Evolutionary conservation across 257 asterid species (phyloP), one percentile per base, ranked within the genome.

Genomic region (Gynochthodes officinalis): DNA sequence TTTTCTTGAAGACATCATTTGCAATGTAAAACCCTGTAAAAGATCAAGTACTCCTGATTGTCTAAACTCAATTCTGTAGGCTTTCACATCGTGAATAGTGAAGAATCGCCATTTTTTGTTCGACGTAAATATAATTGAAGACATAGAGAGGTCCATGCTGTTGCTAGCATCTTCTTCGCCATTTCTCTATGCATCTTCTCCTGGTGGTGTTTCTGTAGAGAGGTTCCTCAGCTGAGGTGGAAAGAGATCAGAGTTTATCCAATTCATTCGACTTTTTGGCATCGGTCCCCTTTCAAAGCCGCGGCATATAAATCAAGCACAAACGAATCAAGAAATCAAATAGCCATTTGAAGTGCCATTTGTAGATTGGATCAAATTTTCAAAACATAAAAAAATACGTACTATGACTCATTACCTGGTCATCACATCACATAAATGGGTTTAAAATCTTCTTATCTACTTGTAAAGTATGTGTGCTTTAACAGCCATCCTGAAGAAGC

Each of bases 171-270:
- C 60, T 54, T 49, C 48, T 37, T 23, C 40, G 5, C 43, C 27
- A 16, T 50, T n/a, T 46, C 44, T 4, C 9, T 53, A 2, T 39
- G 58, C 70, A 25, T 27, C 46, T 39, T 37, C 46, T 52, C 10
- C 32, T 71, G n/a, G 49, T 76, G 71, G 71, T 63, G 71, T 66
- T 71, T 70, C 76, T 78, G 80, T 65, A 43, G 57, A 46, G 23
- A 68, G 80, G 75, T 86, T 83, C 78, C 73, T 64, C 52, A 69
- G 82, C 82, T 85, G 87, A 84, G 82, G 89, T 84, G 93, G 80
- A 83, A 83, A 76, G n/a, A 66, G 86, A 83, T 82, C 69, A 76
- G 86, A 85, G 76, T 82, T 77, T 80, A 88, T 89, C 88, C 84
- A 70, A 58, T 75, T 44, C 79, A 52, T 54, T 74, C 74, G 57